Evolutionary conservation across 257 asterid genomes (phyloP).

Genomic region (Solanum ossicruentum): DNA sequence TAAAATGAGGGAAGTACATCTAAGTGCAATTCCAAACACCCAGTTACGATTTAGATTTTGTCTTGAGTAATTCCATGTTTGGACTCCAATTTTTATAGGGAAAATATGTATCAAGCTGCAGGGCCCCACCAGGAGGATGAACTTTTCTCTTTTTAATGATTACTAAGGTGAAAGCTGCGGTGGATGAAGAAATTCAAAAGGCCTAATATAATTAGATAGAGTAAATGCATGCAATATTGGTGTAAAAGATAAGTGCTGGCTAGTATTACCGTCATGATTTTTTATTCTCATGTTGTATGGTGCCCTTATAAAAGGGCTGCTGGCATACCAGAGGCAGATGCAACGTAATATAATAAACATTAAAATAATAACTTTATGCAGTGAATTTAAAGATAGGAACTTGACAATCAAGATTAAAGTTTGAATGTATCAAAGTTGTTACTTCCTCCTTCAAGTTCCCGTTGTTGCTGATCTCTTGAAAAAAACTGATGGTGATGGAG

Average conservation of each 20-base stretch:
- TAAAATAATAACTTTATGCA: background rate
- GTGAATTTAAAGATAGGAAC: background rate
- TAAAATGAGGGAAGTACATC: background rate
- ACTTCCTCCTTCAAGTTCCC: slow-evolving; percentile 9
- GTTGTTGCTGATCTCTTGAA: slow-evolving; percentile 3
- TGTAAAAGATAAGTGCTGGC: background rate
- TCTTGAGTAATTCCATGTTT: background rate
- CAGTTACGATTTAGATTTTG: background rate
- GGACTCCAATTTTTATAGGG: background rate
- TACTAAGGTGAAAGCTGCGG: background rate
- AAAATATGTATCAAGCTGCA: background rate
- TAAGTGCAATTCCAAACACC: background rate
- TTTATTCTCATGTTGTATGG: background rate
- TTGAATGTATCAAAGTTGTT: background rate
- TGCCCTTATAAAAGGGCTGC: background rate
- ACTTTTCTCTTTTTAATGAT: background rate
- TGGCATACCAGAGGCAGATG: background rate
- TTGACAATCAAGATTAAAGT: background rate
- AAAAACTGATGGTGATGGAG: slow-evolving; percentile 50
- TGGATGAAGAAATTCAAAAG: background rate
- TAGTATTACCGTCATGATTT: background rate
- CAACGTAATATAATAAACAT: background rate
- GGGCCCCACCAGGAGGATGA: background rate
- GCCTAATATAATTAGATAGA: background rate
- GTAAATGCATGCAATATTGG: background rate